These are phyloP conservation scores for Skeletonema costatum DNA, from an alignment of 108 stramenopile species.

Conservation along the genomic window DNA sequence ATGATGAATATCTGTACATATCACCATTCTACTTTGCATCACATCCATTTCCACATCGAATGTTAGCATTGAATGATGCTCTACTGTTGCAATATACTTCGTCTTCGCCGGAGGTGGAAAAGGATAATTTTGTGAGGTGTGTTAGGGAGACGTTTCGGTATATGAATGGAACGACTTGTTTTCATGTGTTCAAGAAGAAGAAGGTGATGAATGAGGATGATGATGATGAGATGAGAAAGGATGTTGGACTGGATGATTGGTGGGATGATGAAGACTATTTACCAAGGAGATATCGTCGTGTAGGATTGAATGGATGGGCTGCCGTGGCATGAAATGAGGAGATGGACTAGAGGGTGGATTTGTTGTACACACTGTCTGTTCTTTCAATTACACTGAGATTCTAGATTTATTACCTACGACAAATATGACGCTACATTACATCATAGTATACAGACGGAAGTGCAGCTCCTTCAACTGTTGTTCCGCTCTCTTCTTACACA, in stretches of 20 bases:
- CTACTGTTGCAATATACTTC: conserved; percentile 60
- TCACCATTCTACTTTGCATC: conserved; percentile 57
- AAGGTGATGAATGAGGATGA: neutral
- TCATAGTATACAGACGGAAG: no score
- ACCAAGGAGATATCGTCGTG: conserved; percentile 29
- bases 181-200: conserved; percentile 22
- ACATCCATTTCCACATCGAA: conserved; percentile 37
- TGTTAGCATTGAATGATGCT: conserved; percentile 63
- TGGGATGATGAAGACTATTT: neutral
- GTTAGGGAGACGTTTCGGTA: conserved; percentile 46
- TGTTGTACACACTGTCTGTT: no score
- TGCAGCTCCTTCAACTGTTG: no score
- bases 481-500: neutral
- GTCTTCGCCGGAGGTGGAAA: conserved; percentile 79
- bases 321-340: neutral
- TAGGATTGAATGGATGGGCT: conserved; percentile 45
- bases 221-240: neutral
- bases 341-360: neutral
- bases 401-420: no score
- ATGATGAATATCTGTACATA: conserved; percentile 40
- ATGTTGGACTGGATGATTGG: neutral
- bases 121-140: conserved; percentile 61
- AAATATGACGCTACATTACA: no score
- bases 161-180: conserved; percentile 25
- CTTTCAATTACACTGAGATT: no score